Base-by-base conservation (phyloP, 768 basidiomycete genomes). In the Lactifluus pinguis region DNA sequence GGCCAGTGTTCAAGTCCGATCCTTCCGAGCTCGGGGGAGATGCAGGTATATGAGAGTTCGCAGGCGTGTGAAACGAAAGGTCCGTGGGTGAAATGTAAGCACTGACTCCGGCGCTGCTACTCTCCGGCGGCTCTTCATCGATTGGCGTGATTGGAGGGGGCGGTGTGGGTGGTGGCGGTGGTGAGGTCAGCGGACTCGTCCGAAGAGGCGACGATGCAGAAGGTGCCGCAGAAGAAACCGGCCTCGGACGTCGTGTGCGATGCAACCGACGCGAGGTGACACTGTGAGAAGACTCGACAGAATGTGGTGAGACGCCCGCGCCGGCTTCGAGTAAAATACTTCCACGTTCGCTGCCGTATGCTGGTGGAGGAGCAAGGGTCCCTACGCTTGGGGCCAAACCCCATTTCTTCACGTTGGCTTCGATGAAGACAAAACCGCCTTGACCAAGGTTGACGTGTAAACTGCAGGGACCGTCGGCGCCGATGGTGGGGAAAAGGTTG, bases 351-450 rank as follows among this genome's bases (percentile, higher is more conserved):
- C 90, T 93, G 17, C 97, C 97, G 73, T 98, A 98, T 0, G 97
- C 95, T 6, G 97, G 97, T 32, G 97, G 97, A 15, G 97, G 97
- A 1, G 95, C 95, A 10, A 98, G 80, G 0, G 97, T 98, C 50
- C 97, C 97, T 14, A 95, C 87, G 71, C 94, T 97, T 8, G 97
- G 97, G 38, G 97, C 97, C 36, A 98, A 75, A 17, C 97, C 97
- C 97, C 97, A 99, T 72, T 98, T 98, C 81, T 99, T 99, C 64
- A 99, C 97, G 70, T 99, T 98, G 38, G 97, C 97, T 75, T 99
- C 97, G 68, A 99, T 98, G 68, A 97, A 98, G 42, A 98, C 97
- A 71, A 99, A 99, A 5, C 97, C 97, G 5, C 92, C 87, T 74
- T 98, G 97, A 8, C 97, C 97, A 14, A 99, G 82, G 72, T 99